Base-by-base conservation (phyloP, 768 basidiomycete genomes). In the Lactarius hatsudake region DNA sequence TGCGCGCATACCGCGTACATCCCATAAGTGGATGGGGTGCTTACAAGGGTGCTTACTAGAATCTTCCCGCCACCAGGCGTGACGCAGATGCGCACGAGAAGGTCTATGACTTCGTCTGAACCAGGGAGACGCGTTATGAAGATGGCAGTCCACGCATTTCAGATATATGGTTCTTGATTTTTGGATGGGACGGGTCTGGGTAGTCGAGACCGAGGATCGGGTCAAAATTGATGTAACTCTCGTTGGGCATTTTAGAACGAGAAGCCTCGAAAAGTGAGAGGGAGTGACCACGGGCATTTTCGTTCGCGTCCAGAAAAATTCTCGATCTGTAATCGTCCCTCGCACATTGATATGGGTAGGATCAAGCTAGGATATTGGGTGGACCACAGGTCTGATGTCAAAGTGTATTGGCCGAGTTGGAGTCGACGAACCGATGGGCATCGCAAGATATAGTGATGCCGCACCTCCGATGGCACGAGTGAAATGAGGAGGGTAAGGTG, bases 241-340 rank as follows among this genome's bases (percentile, higher is more conserved):
- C 72, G 1, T 75, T 36, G 23, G 48, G 42, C 23, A 62, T 67
- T 32, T 73, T 69, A 17, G 78, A 53, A 32, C 38, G 13, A 18
- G 43, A 15, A 8, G 1, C 10, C 20, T 63, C 23, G 15, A 34
- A 32, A 1, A 17, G 9, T 28, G 61, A 13, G 38, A 98, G 89
- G 2, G 92, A 88, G 74, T 93, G 92, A 0, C 96, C 96, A 45
- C 95, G 82, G 0, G 96, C 86, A 75, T 98, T 98, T 80, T 99
- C 97, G 78, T 99, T 99, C 18, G 97, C 97, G 72, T 98, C 97
- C 28, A 98, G 86, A 23, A 98, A 86, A 72, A 98, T 89, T 30
- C 96, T 95, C 3, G 86, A 80, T 57, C 87, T 86, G 79, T 96
- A 99, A 79, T 99, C 96, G 73, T 99, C 96, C 57, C 97, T 83